Base-by-base conservation (phyloP, 2,329 filamentous ascomycete species). In the Exophiala calicioides region DNA sequence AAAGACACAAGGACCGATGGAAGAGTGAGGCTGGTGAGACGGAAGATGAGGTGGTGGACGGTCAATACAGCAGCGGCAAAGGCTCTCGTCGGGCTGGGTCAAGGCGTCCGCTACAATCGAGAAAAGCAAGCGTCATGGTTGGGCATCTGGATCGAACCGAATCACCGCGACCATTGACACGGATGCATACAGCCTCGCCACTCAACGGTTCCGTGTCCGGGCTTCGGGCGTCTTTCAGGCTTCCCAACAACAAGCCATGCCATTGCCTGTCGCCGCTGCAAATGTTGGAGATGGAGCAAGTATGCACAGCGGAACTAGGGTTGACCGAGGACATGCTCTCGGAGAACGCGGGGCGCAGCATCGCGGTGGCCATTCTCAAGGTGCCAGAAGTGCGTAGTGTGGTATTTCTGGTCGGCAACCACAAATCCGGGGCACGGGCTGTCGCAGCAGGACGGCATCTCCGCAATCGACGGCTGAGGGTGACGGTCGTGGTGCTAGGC, bases 351-450 rank as follows among this genome's bases (percentile, higher is more conserved):
- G 91, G 88, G 13, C 82, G 91, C 19, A 88, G 89, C 32, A 88
- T 97, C 52, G 90, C 90, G 3, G 86, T 95, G 68, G 85, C 90
- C 20, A 84, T 88, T 1, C 75, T 94, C 43, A 77, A 75, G 38
- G 72, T 94, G 34, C 33, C 53, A 10, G 42, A 54, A 6, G 37
- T 50, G 33, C 52, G 51, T 16, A 55, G 47, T 41, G 74, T 85
- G 38, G 82, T 95, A 16, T 81, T 97, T 5, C 76, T 97, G n/a
- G 90, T 88, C 0, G 91, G 93, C n/a, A 97, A 96, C 66, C 91
- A 95, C 67, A 89, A 89, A 57, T 90, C 85, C 1, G 90, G 91
- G 29, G 84, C 88, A 27, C 80, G 91, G 48, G 89, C 90, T 3
- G 77, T 97, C 42, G 87, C 89, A 10, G 90, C 90, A 3, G 90